Evolutionary conservation across 2,329 filamentous ascomycete species (phyloP).

Genomic region (Botrytis squamosa): DNA sequence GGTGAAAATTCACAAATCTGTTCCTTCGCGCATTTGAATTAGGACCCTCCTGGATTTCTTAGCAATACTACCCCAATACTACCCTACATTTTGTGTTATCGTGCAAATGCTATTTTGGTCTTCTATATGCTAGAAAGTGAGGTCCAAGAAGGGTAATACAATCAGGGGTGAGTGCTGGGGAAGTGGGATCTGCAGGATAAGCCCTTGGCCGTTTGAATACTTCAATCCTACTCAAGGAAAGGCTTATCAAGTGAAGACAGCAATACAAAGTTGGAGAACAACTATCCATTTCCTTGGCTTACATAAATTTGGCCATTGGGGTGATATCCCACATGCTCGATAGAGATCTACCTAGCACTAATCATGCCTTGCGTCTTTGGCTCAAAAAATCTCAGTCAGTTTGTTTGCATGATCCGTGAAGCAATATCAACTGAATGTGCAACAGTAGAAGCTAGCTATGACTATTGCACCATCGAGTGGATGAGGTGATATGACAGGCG

Average conservation of each 20-base stretch:
- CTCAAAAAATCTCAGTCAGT: not conserved
- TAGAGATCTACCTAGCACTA: too few species aligned
- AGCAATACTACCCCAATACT: not conserved
- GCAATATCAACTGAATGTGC: not conserved
- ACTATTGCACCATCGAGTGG: not conserved
- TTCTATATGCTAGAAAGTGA: not conserved
- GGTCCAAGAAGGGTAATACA: not conserved
- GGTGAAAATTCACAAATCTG: not conserved
- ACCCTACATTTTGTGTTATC: not conserved
- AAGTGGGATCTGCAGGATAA: constrained; percentile 3
- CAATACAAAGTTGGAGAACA: not conserved
- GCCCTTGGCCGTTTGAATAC: not conserved
- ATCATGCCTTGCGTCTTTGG: too few species aligned
- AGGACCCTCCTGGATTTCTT: not conserved
- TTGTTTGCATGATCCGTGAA: not conserved
- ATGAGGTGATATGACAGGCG: not conserved
- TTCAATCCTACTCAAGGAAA: not conserved
- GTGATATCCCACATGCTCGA: too few species aligned
- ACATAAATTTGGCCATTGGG: too few species aligned
- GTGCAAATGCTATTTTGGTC: not conserved
- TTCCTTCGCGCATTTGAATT: not conserved
- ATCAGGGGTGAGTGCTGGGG: not conserved
- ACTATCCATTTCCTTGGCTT: too few species aligned
- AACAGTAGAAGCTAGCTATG: not conserved
- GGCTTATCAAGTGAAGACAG: not conserved